Conservation (phyloP, 495 filamentous ascomycete species). For the Pyrenula massariospora region DNA sequence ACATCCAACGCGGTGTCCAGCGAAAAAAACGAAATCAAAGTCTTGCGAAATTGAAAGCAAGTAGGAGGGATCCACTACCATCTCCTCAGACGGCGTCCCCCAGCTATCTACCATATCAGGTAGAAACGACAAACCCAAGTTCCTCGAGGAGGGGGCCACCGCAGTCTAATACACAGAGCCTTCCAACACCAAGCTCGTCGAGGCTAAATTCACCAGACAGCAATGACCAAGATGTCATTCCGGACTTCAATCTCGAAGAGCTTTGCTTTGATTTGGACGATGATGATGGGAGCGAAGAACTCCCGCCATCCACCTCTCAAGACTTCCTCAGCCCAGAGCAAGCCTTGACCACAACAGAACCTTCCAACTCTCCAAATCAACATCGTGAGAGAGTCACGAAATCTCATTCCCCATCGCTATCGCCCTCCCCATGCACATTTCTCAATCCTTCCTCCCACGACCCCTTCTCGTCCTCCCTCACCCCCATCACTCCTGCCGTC, state of each 20-base stretch:
- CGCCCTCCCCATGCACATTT: not conserved
- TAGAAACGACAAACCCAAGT: not conserved
- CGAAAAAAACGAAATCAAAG: not conserved
- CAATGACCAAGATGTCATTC: not conserved
- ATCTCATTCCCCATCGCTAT: not conserved
- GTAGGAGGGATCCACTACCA: not conserved
- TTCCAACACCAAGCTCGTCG: not conserved
- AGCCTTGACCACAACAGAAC: not conserved
- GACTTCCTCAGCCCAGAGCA: not conserved
- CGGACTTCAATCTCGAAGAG: not conserved
- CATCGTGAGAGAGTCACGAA: no score
- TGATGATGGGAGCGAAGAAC: not conserved
- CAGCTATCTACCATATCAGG: not conserved
- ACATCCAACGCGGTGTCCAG: not conserved
- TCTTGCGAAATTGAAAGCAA: not conserved
- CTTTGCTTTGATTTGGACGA: not conserved
- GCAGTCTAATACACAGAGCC: not conserved
- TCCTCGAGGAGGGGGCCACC: not conserved
- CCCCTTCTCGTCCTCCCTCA: not conserved
- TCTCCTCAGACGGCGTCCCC: not conserved
- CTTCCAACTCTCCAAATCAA: not conserved
- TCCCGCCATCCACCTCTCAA: not conserved
- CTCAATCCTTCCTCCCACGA: not conserved
- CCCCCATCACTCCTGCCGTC: not conserved
- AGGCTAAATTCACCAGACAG: not conserved